Evolutionary conservation across 2,329 filamentous ascomycete species (phyloP).

Genomic region (Sporothrix pallida): DNA sequence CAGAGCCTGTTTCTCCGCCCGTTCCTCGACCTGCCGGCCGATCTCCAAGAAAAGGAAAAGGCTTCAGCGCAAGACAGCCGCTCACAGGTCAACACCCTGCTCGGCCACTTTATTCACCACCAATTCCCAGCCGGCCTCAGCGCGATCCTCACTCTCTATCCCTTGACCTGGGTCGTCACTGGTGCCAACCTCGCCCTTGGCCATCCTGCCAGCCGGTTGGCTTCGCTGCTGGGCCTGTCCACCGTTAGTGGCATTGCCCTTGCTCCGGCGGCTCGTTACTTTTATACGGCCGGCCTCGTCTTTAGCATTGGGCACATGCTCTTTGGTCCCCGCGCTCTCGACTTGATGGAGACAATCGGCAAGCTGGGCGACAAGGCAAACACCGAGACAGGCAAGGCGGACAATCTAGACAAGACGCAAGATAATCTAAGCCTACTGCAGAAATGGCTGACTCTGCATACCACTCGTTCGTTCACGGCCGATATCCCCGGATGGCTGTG

Average conservation of each 20-base stretch:
- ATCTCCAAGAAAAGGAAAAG: not conserved
- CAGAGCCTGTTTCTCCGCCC: constrained; percentile 26
- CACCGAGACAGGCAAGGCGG: not conserved
- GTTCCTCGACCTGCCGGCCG: constrained; percentile 1
- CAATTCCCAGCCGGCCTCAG: constrained; percentile 22
- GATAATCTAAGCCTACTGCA: not conserved
- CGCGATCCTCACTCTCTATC: constrained; percentile 28
- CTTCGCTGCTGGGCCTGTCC: not conserved
- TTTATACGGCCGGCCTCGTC: constrained; percentile 24
- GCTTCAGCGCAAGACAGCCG: not conserved
- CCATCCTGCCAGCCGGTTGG: not conserved
- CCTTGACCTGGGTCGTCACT: constrained; percentile 17
- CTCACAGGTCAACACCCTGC: constrained; percentile 6
- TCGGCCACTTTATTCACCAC: constrained; percentile 28
- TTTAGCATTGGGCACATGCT: constrained; percentile 26
- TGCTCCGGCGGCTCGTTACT: not conserved
- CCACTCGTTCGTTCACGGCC: constrained; percentile 15
- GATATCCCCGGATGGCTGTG: constrained; percentile 31
- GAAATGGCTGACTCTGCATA: constrained; percentile 15
- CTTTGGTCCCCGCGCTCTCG: constrained; percentile 5
- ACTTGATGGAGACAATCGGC: constrained; percentile 27
- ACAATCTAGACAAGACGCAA: not conserved
- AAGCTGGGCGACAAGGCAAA: constrained; percentile 11
- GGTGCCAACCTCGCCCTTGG: constrained; percentile 9
- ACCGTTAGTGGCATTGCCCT: not conserved